These are phyloP conservation scores for Backusella westeae DNA, from an alignment of 192 early-diverging fungal species.

Conservation along the genomic window DNA sequence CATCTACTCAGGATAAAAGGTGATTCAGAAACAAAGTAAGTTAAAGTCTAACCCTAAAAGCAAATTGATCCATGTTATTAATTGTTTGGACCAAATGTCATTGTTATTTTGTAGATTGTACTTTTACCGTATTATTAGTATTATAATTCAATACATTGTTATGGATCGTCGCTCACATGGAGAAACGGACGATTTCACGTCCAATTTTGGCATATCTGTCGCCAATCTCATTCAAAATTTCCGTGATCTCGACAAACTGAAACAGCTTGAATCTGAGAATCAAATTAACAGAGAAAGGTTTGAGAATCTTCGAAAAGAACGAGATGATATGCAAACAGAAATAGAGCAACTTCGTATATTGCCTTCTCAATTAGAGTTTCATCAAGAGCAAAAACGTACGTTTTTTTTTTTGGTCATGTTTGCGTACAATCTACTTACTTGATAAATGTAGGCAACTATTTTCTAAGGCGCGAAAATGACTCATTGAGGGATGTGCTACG, in stretches of 20 bases:
- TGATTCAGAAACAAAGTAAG: slow-evolving; percentile 60
- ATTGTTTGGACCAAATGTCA: not conserved
- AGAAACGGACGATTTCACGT: slow-evolving; percentile 51
- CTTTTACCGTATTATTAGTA: slow-evolving; percentile 73
- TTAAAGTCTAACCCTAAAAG: not conserved
- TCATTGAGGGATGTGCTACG: slow-evolving; percentile 51
- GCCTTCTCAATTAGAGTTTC: slow-evolving; percentile 31
- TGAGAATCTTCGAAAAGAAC: slow-evolving; percentile 55
- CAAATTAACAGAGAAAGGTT: slow-evolving; percentile 55
- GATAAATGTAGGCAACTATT: not conserved
- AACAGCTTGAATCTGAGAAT: slow-evolving; percentile 59
- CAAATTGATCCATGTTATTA: not conserved
- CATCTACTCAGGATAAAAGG: slow-evolving; percentile 70
- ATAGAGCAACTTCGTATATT: slow-evolving; percentile 12
- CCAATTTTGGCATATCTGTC: slow-evolving; percentile 65
- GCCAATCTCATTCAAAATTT: slow-evolving; percentile 69
- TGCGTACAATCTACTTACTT: not conserved
- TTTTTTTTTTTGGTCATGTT: not conserved
- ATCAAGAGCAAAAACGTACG: not conserved
- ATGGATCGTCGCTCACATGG: slow-evolving; percentile 58
- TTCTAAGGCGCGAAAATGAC: slow-evolving; percentile 25
- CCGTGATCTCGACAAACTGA: slow-evolving; percentile 68
- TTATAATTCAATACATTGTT: slow-evolving; percentile 73
- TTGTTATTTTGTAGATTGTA: slow-evolving; percentile 48
- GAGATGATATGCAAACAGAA: slow-evolving; percentile 64